Evolutionary conservation across 768 basidiomycete genomes (phyloP), one percentile per base, ranked within the genome.

Genomic region (Kwoniella heveanensis): DNA sequence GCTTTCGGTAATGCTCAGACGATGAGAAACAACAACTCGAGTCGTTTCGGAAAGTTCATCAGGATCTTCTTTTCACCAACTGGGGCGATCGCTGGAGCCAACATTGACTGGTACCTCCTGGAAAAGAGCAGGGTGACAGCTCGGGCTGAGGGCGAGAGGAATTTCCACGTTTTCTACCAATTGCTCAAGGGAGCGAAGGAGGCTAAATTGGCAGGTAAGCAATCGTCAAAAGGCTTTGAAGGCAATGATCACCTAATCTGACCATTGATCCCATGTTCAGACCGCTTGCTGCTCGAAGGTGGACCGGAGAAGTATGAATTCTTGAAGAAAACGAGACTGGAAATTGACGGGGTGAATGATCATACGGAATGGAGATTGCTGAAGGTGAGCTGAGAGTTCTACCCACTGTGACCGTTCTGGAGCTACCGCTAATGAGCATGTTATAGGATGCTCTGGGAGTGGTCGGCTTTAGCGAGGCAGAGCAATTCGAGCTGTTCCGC

Each of bases 1-100:
- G 91, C 96, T 2, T 98, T 99, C 69, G 96, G 96, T 29, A 99
- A 99, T 77, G 95, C 96, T 5, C 96, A 98, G 79, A 98, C 96
- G 0, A 90, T 96, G 81, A 84, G 94, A 49, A 99, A 99, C 77
- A 97, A 98, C 81, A 99, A 99, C 76, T 98, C 96, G 1, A 92
- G 91, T 85, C 90, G 96, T 39, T 99, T 99, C 78, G 82, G 81
- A 22, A 99, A 99, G 81, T 99, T 99, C 78, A 90, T 99, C 51
- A 85, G 92, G 49, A 98, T 99, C 65, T 90, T 89, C 75, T 99
- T 99, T 80, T 86, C 91, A 1, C 88, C 90, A 0, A 88, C 90
- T 68, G 94, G 95, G 1, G 92, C 91, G 68, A 99, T 99, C 61
- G 90, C 93, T 0, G 96, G 96, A 0, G 96, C 96, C 25, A 97